These are phyloP conservation scores for Zygosaccharomyces pseudobailii DNA, from an alignment of 1,139 yeast species.

Conservation along the genomic window DNA sequence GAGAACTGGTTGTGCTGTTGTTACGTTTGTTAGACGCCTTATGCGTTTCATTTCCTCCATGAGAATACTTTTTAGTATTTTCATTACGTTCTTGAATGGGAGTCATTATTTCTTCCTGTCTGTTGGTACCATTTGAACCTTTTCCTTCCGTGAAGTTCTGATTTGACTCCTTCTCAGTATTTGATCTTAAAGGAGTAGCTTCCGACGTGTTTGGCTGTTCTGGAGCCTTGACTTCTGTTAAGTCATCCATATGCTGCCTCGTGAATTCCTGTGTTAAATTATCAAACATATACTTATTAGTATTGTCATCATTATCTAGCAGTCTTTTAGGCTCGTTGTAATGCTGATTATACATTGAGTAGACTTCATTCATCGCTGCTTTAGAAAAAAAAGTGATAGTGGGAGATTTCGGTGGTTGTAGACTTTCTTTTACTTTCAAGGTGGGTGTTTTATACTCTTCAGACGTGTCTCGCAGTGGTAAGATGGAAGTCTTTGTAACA, in stretches of 20 bases:
- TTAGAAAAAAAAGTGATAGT: slow-evolving; percentile 75
- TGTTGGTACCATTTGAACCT: slow-evolving; percentile 1
- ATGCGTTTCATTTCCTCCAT: slow-evolving; percentile 5
- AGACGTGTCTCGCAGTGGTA: slow-evolving; percentile 28
- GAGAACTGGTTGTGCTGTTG: slow-evolving; percentile 24
- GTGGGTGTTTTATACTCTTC: slow-evolving; percentile 7
- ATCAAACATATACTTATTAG: slow-evolving; percentile 33
- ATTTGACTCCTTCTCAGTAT: slow-evolving; percentile 4
- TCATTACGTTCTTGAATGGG: slow-evolving; percentile 32
- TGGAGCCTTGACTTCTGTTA: slow-evolving; percentile 34
- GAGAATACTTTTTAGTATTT: slow-evolving; percentile 4
- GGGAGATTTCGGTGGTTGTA: slow-evolving; percentile 49
- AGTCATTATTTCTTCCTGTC: slow-evolving; percentile 23
- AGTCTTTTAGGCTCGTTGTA: slow-evolving; percentile 18
- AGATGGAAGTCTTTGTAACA: slow-evolving; percentile 23
- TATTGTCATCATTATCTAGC: slow-evolving; percentile 32
- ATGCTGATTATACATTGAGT: slow-evolving; percentile 64
- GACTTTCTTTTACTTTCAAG: slow-evolving; percentile 8
- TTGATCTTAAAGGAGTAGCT: not conserved
- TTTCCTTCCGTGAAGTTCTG: slow-evolving; percentile 28
- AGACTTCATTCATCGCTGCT: slow-evolving; percentile 71
- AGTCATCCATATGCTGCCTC: slow-evolving; percentile 32
- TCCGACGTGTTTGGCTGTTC: slow-evolving; percentile 1
- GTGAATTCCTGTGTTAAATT: slow-evolving; percentile 39
- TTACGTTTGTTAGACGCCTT: not conserved